These are phyloP conservation scores for Phalaenopsis aphrodite DNA, from an alignment of 106 monocot genomes.

Conservation along the genomic window DNA sequence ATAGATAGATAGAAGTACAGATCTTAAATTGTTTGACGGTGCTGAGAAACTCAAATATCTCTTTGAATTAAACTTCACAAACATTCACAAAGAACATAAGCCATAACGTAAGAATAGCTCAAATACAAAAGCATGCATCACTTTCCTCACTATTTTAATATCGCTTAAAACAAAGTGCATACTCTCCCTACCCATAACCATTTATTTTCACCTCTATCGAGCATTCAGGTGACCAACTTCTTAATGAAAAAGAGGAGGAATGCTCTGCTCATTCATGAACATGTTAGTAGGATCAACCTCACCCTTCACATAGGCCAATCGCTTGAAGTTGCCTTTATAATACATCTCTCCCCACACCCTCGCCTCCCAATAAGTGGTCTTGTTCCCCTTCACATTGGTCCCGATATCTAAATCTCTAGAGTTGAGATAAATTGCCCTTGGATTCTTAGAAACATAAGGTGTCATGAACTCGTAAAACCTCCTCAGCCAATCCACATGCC, in stretches of 20 bases:
- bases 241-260: constrained; percentile 4
- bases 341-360: constrained; percentile 30
- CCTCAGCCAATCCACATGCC: constrained; percentile 3
- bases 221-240: no score
- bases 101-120: no score
- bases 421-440: constrained; percentile 6
- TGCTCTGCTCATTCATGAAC: constrained; percentile 27
- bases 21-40: no score
- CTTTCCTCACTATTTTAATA: no score
- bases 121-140: no score
- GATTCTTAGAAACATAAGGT: constrained; percentile 11
- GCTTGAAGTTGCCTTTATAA: constrained; percentile 22
- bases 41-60: no score
- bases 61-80: no score
- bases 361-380: neutral
- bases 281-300: constrained; percentile 17
- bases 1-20: no score
- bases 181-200: no score
- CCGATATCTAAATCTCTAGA: constrained; percentile 14
- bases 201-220: no score
- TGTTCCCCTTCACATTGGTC: neutral
- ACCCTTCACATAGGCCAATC: constrained; percentile 20
- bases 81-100: no score
- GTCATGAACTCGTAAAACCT: constrained; percentile 5
- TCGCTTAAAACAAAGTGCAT: no score